A percentile compares a stretch with the other conserved stretches of the same genome.
Conservation (phyloP, 108 stramenopile species). For the Aurantiochytrium sp. region DNA sequence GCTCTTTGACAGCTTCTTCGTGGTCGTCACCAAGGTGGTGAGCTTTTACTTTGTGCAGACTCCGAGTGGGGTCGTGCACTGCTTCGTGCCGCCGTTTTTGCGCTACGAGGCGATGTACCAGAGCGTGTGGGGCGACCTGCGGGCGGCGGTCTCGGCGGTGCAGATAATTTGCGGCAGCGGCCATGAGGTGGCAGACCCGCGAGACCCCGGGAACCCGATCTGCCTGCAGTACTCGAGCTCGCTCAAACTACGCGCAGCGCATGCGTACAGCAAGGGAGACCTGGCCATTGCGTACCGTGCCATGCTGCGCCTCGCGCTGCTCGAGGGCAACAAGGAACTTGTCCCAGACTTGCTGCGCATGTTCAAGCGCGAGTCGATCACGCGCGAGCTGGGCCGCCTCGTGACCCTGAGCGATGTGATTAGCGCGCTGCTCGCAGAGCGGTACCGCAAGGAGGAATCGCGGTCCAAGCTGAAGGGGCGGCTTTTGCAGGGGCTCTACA, state of each 20-base stretch:
- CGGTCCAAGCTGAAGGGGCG: background rate
- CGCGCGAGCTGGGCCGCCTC: background rate
- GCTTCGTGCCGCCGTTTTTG: background rate
- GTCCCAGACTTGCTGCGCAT: constrained; percentile 9
- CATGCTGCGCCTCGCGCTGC: background rate
- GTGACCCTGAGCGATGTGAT: background rate
- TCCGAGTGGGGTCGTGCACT: background rate
- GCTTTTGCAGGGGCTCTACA: background rate
- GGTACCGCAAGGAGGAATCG: background rate
- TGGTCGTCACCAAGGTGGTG: background rate
- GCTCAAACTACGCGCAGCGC: constrained; percentile 8
- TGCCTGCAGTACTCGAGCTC: background rate
- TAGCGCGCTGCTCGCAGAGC: background rate
- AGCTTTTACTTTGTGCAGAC: constrained; percentile 22
- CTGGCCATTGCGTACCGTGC: background rate
- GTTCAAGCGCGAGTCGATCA: background rate
- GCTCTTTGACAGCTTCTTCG: background rate
- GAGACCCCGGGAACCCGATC: background rate
- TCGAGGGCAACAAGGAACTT: background rate
- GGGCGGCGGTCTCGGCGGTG: background rate
- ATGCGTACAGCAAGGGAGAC: background rate
- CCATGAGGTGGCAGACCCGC: background rate
- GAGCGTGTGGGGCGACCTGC: background rate
- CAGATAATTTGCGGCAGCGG: background rate
- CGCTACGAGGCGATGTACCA: constrained; percentile 18